Evolutionary conservation across 1,284 basidiomycete genomes (phyloP).

Genomic region (Pterula multifida): DNA sequence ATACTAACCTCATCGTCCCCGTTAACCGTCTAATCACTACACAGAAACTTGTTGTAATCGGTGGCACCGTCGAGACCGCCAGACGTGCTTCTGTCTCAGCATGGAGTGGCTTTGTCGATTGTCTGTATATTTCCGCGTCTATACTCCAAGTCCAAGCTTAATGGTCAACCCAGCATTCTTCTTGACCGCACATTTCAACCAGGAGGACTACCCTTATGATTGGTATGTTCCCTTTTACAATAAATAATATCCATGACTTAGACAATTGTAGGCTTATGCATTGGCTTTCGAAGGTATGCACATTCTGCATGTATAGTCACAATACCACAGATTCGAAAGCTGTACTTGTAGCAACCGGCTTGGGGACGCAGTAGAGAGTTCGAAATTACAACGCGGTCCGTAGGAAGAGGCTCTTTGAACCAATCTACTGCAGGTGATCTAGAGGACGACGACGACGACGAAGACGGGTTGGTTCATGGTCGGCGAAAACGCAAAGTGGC

Average conservation of each 20-base stretch:
- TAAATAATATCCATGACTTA: slow-evolving; percentile 5
- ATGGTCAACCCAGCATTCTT: slow-evolving; percentile 56
- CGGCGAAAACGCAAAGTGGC: slow-evolving; percentile 62
- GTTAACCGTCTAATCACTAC: slow-evolving; percentile 4
- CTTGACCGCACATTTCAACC: slow-evolving; percentile 74
- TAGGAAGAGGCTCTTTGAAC: slow-evolving; percentile 46
- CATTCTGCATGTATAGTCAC: slow-evolving; percentile 1
- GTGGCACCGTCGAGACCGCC: slow-evolving; percentile 67
- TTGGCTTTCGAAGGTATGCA: slow-evolving; percentile 64
- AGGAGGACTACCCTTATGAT: slow-evolving; percentile 77
- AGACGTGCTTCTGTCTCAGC: slow-evolving; percentile 64
- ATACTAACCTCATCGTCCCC: not conserved
- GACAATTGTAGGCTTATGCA: slow-evolving; percentile 62
- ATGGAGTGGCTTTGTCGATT: slow-evolving; percentile 80
- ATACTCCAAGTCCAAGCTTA: slow-evolving; percentile 3
- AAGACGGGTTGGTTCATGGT: slow-evolving; percentile 50
- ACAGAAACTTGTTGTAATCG: slow-evolving; percentile 70
- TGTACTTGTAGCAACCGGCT: slow-evolving; percentile 53
- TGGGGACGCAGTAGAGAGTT: slow-evolving; percentile 78
- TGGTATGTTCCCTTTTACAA: slow-evolving; percentile 34
- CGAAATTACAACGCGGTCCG: slow-evolving; percentile 71
- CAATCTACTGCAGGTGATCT: slow-evolving; percentile 61
- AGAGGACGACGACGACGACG: slow-evolving; percentile 64
- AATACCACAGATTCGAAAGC: slow-evolving; percentile 8
- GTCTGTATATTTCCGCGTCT: slow-evolving; percentile 24